Base-by-base conservation (phyloP, 176 grass and related monocot species). In the Cenchrus americanus region DNA sequence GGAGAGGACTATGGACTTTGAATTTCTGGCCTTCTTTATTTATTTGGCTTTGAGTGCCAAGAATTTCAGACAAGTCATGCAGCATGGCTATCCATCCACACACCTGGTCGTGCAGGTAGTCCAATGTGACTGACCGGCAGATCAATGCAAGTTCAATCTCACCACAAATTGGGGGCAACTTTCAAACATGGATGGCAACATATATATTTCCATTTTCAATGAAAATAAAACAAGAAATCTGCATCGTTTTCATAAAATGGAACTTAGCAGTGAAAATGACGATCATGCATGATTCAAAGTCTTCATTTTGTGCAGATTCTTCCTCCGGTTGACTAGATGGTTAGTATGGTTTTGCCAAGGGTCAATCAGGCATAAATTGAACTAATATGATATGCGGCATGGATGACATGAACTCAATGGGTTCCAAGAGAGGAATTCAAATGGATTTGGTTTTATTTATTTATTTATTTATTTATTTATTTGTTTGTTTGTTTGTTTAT, bases 111-210 rank as follows among this genome's bases (percentile, higher is more conserved):
- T 6, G 40, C 49, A 60, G 6, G 15, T 37, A 77, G 63, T 26
- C 41, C 41, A 80, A 51, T 74, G 60, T 60, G 68, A 40, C 75
- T 26, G 87, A 40, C 81, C 59, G 41, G 75, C 67, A 67, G 49
- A 65, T 66, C 17, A 55, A 54, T 68, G 74, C 59, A 49, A 40
- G 18, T 26, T 48, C 4, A 12, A 17, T 83, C 66, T 88, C 44
- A 13, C 21, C 60, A 73, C 64, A 59, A 26, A 40, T 24, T 14
- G 7, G 73, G 7, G 73, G 41, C 15, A 88, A 59, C 12, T 59
- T 65, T 78, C 53, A 62, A 77, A 83, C n/a, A 12, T 70, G 68
- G 43, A 71, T 52, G 62, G 37, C 61, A 41, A 64, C 34, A 13
- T 34, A 10, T 14, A 13, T 34, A 10, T 14, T 32, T 7, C 6